Evolutionary conservation across 164 flowering plant species (phyloP), one percentile per base, ranked within the genome.

Genomic region (Aristolochia californica): DNA sequence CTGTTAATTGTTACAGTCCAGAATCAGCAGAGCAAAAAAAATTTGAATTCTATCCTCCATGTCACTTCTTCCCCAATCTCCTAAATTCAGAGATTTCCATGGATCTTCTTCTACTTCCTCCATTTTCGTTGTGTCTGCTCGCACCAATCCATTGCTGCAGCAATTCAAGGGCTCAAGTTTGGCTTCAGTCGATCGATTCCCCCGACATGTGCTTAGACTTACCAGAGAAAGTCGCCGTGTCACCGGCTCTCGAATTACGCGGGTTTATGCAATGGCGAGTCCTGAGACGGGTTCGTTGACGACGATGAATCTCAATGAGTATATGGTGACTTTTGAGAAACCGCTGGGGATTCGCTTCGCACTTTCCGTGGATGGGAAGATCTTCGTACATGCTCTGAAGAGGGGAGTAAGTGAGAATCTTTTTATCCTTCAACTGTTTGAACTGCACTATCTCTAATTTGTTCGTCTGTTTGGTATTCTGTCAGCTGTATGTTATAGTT

Each of bases 341-440:
- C 96, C 97, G 3, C 73, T 91, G 8, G 96, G 97, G 1, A 77
- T 91, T 65, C 87, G 94, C 11, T 85, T 91, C 54, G 97, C 91
- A 0, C 61, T 83, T 26, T 78, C 88, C 3, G 71, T 67, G 15
- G 89, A 85, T 48, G 97, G 95, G 49, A 85, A 67, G 61, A 66
- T 91, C 63, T 77, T 87, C 43, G 88, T 91, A 22, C 95, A 87
- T 60, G 66, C 89, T 59, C 77, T 91, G 17, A 77, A 74, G 64
- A 83, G 72, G 77, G 96, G 97, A 83, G 97, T 90, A 67, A 53
- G 5, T 15, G 27, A 24, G 56, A 10, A 16, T 3, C 18, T 61
- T 50, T 20, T 56, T 23, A 57, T 22, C 22, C n/a, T 44, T 45
- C 25, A 14, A 53, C 14, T 43, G 27, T 14, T 24, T 43, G 21